Base-by-base conservation (phyloP, 2,329 filamentous ascomycete species). In the Fusarium subtropicale region DNA sequence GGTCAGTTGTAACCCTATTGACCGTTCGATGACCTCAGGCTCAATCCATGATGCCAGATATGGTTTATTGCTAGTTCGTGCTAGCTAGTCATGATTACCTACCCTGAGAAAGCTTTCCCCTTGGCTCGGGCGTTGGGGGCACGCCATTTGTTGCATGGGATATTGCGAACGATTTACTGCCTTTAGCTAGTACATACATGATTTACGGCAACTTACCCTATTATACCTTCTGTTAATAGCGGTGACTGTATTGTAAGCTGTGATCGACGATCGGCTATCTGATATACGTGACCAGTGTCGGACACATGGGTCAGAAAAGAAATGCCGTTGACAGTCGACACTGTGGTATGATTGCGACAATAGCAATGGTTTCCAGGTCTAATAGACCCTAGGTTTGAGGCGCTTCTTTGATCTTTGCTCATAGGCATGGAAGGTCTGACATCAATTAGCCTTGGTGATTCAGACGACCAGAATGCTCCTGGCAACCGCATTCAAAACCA, bases 231-330 rank as follows among this genome's bases (percentile, higher is more conserved):
- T 39, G 15, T 28, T 41, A 20, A 47, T 50, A 50, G 53, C 26
- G 41, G 51, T 22, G 48, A 26, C 34, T 52, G 13, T 26, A 39
- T 30, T 18, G 24, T 15, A 44, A 7, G 20, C 33, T 42, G 39
- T 67, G 72, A 73, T 74, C 72, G 64, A 64, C 71, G 58, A 69
- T 74, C 72, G 72, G 68, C 62, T 72, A 74, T 74, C 72, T 72
- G 64, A 60, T 51, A 55, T 66, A 63, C 55, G 63, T 71, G 60
- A 59, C 50, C 56, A 62, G 41, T 62, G 42, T 52, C 48, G 33
- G 47, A 52, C 50, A 53, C 60, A 68, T 58, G 60, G 60, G 36
- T 55, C 48, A 50, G 55, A 62, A 48, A 62, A 63, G 30, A 48
- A 54, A 57, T 67, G 48, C 45, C 34, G 55, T 69, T 62, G 60